Base-by-base conservation (phyloP, 2,329 filamentous ascomycete species). In the Didymella glomerata region DNA sequence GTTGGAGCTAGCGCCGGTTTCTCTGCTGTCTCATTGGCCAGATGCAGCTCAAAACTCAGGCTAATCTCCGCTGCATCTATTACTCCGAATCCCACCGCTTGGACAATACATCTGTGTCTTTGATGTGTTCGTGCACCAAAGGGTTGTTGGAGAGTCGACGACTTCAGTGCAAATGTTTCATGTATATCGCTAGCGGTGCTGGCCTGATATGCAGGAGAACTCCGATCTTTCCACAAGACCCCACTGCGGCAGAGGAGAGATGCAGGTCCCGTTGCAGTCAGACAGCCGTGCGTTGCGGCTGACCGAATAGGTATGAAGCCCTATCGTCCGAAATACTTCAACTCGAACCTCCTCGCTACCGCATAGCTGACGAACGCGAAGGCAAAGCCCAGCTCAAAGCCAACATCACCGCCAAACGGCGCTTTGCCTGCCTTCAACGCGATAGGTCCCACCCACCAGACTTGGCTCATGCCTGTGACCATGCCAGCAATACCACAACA, bases 381-480 rank as follows among this genome's bases (percentile, higher is more conserved):
- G 14, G 50, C 50, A 40, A 54, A 54, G 9, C 50, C 50, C 16
- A 54, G 34, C 25, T 54, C 50, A 30, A 54, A 54, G 13, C 50
- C 50, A 40, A 54, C 50, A 18, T 54, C 50, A 22, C 50, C 50
- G 8, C 50, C 50, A 27, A 30, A 54, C 18, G 49, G 52, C 11
- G 44, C 51, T 48, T 54, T 85, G 40, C 86, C 83, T 53, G 87
- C 87, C 28, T 85, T 78, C 57, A 82, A 80, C 0, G 88, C 88
- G 61, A 92, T 86, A 0, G 88, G 89, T 0, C 90, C 90, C 0
- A 85, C 84, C 65, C 81, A 78, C 88, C 89, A 92, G 0, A 80
- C 75, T 75, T 92, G 89, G 18, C 84, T 84, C 88, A 92, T 92
- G 6, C 90, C 89, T 8, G 85, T 79, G 2, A 90, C 82, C 68